These are phyloP conservation scores for Biscogniauxia mediterranea DNA, from an alignment of 2,329 filamentous ascomycete genomes.

Conservation along the genomic window DNA sequence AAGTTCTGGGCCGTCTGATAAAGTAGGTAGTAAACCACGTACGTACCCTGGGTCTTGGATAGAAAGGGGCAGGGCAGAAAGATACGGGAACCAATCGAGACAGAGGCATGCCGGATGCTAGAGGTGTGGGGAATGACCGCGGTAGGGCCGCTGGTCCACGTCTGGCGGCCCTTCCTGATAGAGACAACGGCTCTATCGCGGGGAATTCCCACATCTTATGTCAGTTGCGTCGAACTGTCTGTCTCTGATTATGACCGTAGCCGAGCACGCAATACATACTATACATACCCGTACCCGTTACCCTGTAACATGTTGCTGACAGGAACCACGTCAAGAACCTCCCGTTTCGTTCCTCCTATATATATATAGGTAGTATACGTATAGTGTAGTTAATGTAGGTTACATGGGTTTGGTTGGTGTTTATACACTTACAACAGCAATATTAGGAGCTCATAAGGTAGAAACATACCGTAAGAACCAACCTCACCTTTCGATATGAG, in stretches of 20 bases:
- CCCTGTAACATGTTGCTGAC: no score
- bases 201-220: constrained; percentile 26
- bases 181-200: constrained; percentile 31
- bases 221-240: constrained; percentile 8
- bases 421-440: no score
- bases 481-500: no score
- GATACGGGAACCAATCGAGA: constrained; percentile 16
- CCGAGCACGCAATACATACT: no score
- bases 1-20: background rate
- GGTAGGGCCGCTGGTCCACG: constrained; percentile 31
- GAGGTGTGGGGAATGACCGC: constrained; percentile 26
- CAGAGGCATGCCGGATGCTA: constrained; percentile 12
- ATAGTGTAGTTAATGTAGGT: no score
- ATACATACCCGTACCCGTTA: no score
- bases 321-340: no score
- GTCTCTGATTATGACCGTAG: background rate
- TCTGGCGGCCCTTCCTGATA: constrained; percentile 20
- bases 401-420: no score
- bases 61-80: constrained; percentile 13
- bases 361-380: no score
- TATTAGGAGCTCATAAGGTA: no score
- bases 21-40: constrained; percentile 9
- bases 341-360: no score
- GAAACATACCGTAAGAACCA: no score
- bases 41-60: constrained; percentile 9